Evolutionary conservation across 2,329 filamentous ascomycete genomes (phyloP).

Genomic region (Didymella exigua): DNA sequence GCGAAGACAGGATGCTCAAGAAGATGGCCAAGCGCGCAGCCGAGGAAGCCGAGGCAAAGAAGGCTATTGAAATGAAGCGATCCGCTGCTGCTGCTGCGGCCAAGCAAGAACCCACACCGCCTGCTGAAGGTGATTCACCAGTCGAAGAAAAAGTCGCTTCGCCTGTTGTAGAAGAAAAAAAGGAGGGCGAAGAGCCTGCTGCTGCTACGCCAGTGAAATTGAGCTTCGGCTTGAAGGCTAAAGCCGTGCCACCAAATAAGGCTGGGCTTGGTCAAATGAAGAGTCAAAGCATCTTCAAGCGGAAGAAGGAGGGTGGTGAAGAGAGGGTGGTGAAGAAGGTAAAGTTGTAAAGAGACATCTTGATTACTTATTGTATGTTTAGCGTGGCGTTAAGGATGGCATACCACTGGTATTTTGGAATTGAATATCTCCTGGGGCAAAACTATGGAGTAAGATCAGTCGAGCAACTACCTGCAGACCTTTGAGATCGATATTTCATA

Average conservation of each 20-base stretch:
- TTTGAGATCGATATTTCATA: no score
- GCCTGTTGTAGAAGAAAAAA: conserved; percentile 77
- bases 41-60: conserved; percentile 55
- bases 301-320: conserved; percentile 33
- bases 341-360: conserved; percentile 30
- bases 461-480: neutral
- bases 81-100: conserved; percentile 47
- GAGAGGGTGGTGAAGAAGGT: conserved; percentile 44
- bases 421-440: neutral
- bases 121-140: conserved; percentile 38
- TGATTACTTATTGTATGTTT: conserved; percentile 14
- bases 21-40: conserved; percentile 83
- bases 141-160: conserved; percentile 49
- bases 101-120: conserved; percentile 47
- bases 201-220: conserved; percentile 40
- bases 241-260: conserved; percentile 33
- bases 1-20: conserved; percentile 80
- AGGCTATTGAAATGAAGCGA: conserved; percentile 50
- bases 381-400: conserved; percentile 25
- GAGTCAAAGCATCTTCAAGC: conserved; percentile 47
- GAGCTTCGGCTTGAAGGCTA: conserved; percentile 43
- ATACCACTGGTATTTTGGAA: neutral
- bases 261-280: conserved; percentile 42
- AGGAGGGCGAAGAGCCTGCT: conserved; percentile 48
- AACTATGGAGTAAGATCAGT: neutral